Conservation (phyloP, 164 flowering plant genomes). For the Hamamelis virginiana region DNA sequence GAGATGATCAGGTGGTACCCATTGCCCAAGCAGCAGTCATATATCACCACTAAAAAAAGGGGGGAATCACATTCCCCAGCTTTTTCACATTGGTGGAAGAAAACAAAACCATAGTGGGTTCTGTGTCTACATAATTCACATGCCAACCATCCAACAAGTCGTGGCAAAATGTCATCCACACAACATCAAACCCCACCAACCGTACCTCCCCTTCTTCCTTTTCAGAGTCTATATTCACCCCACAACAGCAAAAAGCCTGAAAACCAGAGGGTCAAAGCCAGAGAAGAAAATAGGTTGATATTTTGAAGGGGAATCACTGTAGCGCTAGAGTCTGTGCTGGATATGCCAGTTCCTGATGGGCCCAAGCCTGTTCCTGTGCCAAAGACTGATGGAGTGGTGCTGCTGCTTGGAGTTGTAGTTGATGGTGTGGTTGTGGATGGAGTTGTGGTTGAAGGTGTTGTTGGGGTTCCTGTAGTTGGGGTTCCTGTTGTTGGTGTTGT, state of each 20-base stretch:
- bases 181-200: conserved; percentile 19
- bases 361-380: conserved; percentile 17
- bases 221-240: background rate
- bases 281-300: background rate
- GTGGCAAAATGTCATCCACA: conserved; percentile 37
- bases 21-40: conserved; percentile 3
- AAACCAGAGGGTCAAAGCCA: conserved; percentile 6
- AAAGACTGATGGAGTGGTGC: background rate
- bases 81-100: conserved; percentile 11
- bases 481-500: conserved; percentile 6
- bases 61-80: conserved; percentile 37
- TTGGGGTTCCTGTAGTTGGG: background rate
- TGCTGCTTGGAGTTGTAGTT: conserved; percentile 4
- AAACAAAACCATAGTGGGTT: conserved; percentile 27
- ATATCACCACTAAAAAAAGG: conserved; percentile 17
- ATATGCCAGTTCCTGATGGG: conserved; percentile 12
- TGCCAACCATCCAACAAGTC: background rate
- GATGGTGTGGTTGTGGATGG: conserved; percentile 10
- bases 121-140: conserved; percentile 22
- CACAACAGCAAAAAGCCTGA: conserved; percentile 10
- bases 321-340: background rate
- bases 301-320: background rate
- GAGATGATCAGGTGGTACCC: conserved; percentile 16
- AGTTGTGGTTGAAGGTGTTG: conserved; percentile 10
- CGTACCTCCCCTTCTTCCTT: background rate